Evolutionary conservation across 257 asterid genomes (phyloP).

Genomic region (Solanum medicagineum): DNA sequence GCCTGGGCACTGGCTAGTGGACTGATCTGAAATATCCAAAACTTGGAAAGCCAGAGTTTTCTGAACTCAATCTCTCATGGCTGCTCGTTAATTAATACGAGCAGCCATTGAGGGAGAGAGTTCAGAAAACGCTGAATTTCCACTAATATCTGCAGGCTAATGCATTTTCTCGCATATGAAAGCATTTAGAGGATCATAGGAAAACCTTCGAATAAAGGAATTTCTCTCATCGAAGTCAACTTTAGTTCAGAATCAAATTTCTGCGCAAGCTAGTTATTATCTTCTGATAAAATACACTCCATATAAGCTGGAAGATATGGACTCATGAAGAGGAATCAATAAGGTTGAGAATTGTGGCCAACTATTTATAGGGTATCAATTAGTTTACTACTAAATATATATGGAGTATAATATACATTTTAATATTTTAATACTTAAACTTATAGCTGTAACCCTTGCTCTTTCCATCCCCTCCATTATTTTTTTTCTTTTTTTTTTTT

Average conservation of each 20-base stretch:
- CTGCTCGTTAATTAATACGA: neutral
- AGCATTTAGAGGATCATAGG: neutral
- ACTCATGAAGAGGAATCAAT: neutral
- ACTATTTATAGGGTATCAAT: neutral
- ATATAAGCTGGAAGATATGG: neutral
- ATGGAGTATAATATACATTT: neutral
- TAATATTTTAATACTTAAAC: neutral
- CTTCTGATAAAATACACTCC: too few species aligned
- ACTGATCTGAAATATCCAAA: neutral
- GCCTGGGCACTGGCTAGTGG: neutral
- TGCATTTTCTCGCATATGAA: neutral
- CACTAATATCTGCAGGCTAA: neutral
- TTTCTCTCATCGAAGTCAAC: neutral
- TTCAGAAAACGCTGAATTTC: slow-evolving; percentile 17
- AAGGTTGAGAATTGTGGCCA: neutral
- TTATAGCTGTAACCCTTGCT: neutral
- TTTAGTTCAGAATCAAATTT: neutral
- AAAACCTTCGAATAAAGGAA: too few species aligned
- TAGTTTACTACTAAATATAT: neutral
- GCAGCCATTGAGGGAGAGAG: slow-evolving; percentile 34
- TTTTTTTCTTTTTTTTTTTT: neutral
- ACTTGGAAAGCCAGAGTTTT: neutral
- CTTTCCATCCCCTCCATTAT: neutral
- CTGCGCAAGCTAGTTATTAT: neutral
- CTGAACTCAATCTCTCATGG: neutral